Evolutionary conservation across 768 basidiomycete species (phyloP), one percentile per base, ranked within the genome.

Genomic region (Trametes elegans): DNA sequence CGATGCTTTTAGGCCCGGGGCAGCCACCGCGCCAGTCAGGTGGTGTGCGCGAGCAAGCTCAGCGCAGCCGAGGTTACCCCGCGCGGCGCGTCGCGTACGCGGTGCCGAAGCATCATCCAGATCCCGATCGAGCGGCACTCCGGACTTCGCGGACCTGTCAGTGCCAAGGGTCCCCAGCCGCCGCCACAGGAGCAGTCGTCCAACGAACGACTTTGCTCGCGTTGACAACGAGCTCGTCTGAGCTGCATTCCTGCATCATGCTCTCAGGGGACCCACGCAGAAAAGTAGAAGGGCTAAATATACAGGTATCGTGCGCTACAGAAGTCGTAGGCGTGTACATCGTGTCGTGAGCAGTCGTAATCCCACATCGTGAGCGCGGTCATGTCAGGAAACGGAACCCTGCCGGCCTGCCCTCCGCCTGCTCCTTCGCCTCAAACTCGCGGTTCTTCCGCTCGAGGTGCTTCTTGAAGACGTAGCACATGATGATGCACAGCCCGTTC

Each of bases 381-480:
- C 55, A 61, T 36, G 57, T 31, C 24, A 62, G 35, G 66, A 84
- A 87, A 58, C 78, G 73, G 68, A 79, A 72, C 21, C 66, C 66
- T 36, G 58, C 49, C 9, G 54, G 62, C 24, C 44, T 75, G 10
- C 79, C 77, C 56, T 71, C 69, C 66, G 68, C 71, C 19, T 70
- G 61, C 58, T 79, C 80, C 64, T 71, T 70, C 63, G 71, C 68
- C 61, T 70, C 67, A 19, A 71, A 41, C 57, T 61, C 45, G 55
- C 60, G 57, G 59, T 73, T 74, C 32, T 67, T 46, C 5, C 45
- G 27, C 53, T 66, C 62, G 11, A 74, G 66, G 35, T 67, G 69
- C 50, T 26, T 49, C 58, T 70, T 68, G 62, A 73, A 71, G 34
- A 69, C 29, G 40, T 61, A 66, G 57, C 74, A 73, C 68, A 76